These are phyloP conservation scores for Fusarium metavorans DNA, from an alignment of 2,329 filamentous ascomycete genomes.

Conservation along the genomic window DNA sequence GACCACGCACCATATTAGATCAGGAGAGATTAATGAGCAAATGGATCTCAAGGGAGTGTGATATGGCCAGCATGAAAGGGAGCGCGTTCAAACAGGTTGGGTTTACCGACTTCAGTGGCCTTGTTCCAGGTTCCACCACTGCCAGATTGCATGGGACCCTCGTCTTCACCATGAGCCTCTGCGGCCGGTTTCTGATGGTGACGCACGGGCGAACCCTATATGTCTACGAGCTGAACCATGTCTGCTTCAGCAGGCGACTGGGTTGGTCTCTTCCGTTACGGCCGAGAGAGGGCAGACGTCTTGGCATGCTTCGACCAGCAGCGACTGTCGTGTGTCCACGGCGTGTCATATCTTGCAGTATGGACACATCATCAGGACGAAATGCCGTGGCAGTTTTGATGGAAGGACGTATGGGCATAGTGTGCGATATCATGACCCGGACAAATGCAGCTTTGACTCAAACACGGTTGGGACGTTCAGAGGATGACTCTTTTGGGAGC, in stretches of 20 bases:
- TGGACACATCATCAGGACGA: slow-evolving; percentile 69
- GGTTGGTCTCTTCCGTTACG: slow-evolving; percentile 43
- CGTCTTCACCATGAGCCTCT: slow-evolving; percentile 67
- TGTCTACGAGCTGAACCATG: slow-evolving; percentile 62
- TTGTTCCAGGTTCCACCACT: slow-evolving; percentile 38
- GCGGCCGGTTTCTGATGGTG: slow-evolving; percentile 68
- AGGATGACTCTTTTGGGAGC: slow-evolving; percentile 21
- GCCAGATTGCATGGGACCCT: slow-evolving; percentile 43
- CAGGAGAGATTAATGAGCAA: slow-evolving; percentile 55
- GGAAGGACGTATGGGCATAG: slow-evolving; percentile 69
- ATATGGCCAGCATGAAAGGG: slow-evolving; percentile 26
- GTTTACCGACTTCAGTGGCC: slow-evolving; percentile 52
- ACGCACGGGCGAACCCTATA: slow-evolving; percentile 66
- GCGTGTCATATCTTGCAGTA: slow-evolving; percentile 69
- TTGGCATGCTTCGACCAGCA: slow-evolving; percentile 55
- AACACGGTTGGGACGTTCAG: slow-evolving; percentile 12
- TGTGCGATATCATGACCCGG: slow-evolving; percentile 63
- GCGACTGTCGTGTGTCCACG: slow-evolving; percentile 68
- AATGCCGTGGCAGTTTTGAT: slow-evolving; percentile 70
- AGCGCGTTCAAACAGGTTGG: slow-evolving; percentile 50
- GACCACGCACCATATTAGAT: slow-evolving; percentile 21
- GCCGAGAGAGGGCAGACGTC: slow-evolving; percentile 35
- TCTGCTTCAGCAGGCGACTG: slow-evolving; percentile 46
- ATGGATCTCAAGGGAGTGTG: slow-evolving; percentile 56
- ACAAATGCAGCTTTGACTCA: slow-evolving; percentile 15